These are phyloP conservation scores for Madurella fahalii DNA, from an alignment of 2,329 filamentous ascomycete genomes.

Conservation along the genomic window DNA sequence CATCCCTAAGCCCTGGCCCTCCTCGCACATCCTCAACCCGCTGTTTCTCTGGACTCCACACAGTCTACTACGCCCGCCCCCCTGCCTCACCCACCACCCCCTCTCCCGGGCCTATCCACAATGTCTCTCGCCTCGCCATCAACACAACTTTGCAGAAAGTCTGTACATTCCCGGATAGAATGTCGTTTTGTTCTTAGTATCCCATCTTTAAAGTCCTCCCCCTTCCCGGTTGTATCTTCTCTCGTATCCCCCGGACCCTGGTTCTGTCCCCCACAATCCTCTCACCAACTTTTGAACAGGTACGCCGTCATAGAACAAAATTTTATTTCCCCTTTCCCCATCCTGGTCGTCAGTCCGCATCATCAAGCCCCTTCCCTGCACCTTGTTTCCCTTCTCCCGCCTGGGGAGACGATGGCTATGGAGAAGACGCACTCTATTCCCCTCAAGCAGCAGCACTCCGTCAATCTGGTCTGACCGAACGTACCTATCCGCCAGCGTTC, in stretches of 20 bases:
- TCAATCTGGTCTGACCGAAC: conserved; percentile 37
- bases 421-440: conserved; percentile 35
- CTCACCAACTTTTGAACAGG: conserved; percentile 14
- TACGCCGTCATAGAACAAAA: conserved; percentile 20
- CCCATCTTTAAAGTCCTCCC: conserved; percentile 17
- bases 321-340: conserved; percentile 13
- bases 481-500: conserved; percentile 34
- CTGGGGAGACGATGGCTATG: conserved; percentile 37
- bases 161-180: conserved; percentile 19
- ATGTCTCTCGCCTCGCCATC: conserved; percentile 15
- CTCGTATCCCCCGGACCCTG: conserved; percentile 18
- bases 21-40: conserved; percentile 19
- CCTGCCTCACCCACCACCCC: neutral
- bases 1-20: conserved; percentile 21
- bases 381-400: conserved; percentile 23
- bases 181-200: conserved; percentile 14
- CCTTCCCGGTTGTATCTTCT: conserved; percentile 15
- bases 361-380: conserved; percentile 23
- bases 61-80: conserved; percentile 16
- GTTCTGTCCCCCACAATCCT: conserved; percentile 21
- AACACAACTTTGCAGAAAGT: conserved; percentile 16
- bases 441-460: conserved; percentile 35
- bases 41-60: conserved; percentile 22
- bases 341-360: conserved; percentile 18
- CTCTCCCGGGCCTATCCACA: conserved; percentile 6